Percentiles rank a stretch among this genome's conserved stretches.
These are phyloP conservation scores for Rheum nobile DNA, from an alignment of 148 eudicot genomes.

Conservation along the genomic window DNA sequence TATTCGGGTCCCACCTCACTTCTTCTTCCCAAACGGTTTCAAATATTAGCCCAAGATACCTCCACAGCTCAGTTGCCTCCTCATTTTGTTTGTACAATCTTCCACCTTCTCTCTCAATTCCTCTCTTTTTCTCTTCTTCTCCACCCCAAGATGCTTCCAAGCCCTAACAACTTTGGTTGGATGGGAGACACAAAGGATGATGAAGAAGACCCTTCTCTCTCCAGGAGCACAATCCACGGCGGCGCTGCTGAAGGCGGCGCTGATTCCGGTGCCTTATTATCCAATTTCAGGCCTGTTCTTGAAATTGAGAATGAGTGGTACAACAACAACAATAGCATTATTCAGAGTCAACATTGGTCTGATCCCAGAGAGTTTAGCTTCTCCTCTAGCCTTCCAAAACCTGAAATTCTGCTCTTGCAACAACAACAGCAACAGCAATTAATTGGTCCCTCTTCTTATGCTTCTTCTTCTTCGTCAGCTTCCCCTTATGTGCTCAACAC, in stretches of 20 bases:
- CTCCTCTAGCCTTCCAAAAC: slow-evolving; percentile 22
- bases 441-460: slow-evolving; percentile 17
- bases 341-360: slow-evolving; percentile 6
- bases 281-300: slow-evolving; percentile 55
- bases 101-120: slow-evolving; percentile 4
- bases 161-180: slow-evolving; percentile 22
- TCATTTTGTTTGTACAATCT: not conserved
- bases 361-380: slow-evolving; percentile 18
- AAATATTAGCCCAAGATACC: not conserved
- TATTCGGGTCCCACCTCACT: not conserved
- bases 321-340: slow-evolving; percentile 10
- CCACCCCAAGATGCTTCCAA: slow-evolving; percentile 21
- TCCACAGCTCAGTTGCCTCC: not conserved
- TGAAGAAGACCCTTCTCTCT: not conserved
- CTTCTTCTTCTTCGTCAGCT: slow-evolving; percentile 69
- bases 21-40: slow-evolving; percentile 5
- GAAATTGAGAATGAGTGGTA: slow-evolving; percentile 57
- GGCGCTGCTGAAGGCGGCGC: not conserved
- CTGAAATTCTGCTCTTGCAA: slow-evolving; percentile 30
- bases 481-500: slow-evolving; percentile 52
- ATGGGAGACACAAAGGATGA: slow-evolving; percentile 15
- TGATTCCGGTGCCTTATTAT: not conserved
- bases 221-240: not conserved
- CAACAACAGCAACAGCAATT: slow-evolving; percentile 13
- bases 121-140: slow-evolving; percentile 2